Conservation (phyloP, 106 monocot genomes). For the Narthecium ossifragum region DNA sequence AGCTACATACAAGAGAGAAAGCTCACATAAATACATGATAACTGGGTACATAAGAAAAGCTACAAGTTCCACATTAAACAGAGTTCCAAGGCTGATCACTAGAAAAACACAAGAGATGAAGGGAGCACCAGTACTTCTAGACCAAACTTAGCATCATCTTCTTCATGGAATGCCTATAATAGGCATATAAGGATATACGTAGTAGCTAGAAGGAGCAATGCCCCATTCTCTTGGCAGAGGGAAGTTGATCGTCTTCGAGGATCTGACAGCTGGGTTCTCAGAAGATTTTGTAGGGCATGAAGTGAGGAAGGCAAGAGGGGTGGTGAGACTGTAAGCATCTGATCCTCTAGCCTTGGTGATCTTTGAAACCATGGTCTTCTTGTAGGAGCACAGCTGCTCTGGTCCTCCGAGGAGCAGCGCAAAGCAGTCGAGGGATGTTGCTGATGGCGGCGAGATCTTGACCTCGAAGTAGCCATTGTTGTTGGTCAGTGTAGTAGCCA, state of each 20-base stretch:
- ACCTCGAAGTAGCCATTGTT: conserved; percentile 17
- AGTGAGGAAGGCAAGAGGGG: conserved; percentile 19
- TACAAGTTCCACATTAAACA: no score
- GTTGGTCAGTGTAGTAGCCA: neutral
- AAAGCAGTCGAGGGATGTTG: conserved; percentile 7
- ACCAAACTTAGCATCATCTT: no score
- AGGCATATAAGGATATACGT: conserved; percentile 25
- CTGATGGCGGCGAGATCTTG: conserved; percentile 5
- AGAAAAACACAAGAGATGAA: no score
- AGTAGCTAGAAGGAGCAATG: conserved; percentile 32
- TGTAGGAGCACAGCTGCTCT: conserved; percentile 24
- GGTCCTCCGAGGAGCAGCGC: conserved; percentile 22
- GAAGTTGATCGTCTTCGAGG: conserved; percentile 25
- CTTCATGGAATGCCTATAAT: no score
- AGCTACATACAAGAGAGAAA: no score
- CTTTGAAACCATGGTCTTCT: conserved; percentile 13
- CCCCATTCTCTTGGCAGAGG: conserved; percentile 33
- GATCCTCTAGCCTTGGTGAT: neutral
- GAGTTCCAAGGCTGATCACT: no score
- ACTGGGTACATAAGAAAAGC: no score
- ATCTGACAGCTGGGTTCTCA: neutral
- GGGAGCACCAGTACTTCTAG: no score
- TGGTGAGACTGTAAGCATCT: no score
- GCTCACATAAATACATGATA: no score
- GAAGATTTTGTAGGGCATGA: conserved; percentile 3